Percentiles rank a stretch among this genome's conserved stretches.
Conservation (phyloP, 2,329 filamentous ascomycete genomes). For the Penicillium sumatraense region DNA sequence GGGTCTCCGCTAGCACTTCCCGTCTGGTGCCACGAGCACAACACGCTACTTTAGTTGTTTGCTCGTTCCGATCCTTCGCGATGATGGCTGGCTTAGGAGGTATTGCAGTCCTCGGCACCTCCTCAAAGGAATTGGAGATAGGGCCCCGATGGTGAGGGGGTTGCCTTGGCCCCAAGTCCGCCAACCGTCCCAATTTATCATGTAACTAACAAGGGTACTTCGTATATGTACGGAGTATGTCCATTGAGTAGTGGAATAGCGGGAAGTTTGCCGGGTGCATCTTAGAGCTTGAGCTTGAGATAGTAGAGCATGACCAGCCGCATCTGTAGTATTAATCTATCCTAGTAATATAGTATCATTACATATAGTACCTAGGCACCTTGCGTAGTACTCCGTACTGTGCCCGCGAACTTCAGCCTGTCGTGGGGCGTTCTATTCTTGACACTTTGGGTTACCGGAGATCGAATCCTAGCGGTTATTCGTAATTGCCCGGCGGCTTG, state of each 20-base stretch:
- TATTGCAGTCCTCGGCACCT: background rate
- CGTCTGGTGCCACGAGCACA: conserved; percentile 21
- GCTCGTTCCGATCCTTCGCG: conserved; percentile 1
- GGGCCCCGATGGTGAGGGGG: background rate
- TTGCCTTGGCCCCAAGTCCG: background rate
- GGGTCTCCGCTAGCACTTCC: conserved; percentile 2
- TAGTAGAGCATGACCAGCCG: background rate
- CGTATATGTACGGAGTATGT: background rate
- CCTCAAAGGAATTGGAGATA: conserved; percentile 1
- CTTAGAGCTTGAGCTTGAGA: background rate
- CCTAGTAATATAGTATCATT: background rate
- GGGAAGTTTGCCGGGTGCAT: background rate
- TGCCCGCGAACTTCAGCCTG: background rate
- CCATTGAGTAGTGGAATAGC: background rate
- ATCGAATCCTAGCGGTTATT: background rate
- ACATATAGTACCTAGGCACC: too few relatives aligned
- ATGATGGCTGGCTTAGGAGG: background rate
- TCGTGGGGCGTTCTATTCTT: background rate
- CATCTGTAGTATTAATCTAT: background rate
- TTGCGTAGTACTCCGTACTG: too few relatives aligned
- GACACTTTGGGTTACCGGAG: background rate
- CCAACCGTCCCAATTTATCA: background rate
- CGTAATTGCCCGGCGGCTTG: background rate
- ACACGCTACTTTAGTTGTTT: conserved; percentile 6
- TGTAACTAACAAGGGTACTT: background rate